These are phyloP conservation scores for Leptographium procerum DNA, from an alignment of 2,329 filamentous ascomycete genomes.

Conservation along the genomic window DNA sequence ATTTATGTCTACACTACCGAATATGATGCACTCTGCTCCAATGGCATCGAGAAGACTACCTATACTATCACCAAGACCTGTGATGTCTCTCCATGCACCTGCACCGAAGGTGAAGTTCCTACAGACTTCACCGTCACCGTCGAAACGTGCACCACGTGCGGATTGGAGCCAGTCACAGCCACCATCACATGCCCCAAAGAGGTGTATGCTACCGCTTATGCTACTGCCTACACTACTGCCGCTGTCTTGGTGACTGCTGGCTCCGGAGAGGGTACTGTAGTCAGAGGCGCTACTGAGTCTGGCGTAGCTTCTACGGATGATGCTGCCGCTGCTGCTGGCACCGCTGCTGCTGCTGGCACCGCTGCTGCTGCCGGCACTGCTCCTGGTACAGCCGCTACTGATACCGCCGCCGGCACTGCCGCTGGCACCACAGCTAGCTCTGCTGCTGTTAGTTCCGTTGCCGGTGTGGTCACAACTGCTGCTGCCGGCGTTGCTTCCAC, in stretches of 20 bases:
- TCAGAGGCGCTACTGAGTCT: too few species aligned
- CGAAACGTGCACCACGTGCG: slow-evolving; percentile 9
- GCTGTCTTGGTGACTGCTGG: background rate
- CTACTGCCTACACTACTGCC: background rate
- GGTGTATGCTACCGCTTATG: background rate
- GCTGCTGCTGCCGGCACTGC: background rate
- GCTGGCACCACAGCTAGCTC: too few species aligned
- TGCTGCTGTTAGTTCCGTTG: too few species aligned
- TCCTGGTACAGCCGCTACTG: too few species aligned
- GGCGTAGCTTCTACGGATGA: too few species aligned
- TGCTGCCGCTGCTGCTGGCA: background rate
- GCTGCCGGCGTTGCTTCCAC: background rate
- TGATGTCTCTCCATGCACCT: slow-evolving; percentile 6
- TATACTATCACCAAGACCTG: slow-evolving; percentile 15
- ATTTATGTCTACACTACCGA: slow-evolving; percentile 8
- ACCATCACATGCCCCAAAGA: slow-evolving; percentile 7
- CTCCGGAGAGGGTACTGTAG: background rate
- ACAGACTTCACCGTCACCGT: slow-evolving; percentile 11
- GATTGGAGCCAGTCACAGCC: slow-evolving; percentile 4
- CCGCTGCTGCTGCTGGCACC: background rate
- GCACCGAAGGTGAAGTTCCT: slow-evolving; percentile 4
- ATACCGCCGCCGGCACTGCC: too few species aligned
- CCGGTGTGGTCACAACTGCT: background rate
- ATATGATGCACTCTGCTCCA: slow-evolving; percentile 8
- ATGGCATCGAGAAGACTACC: slow-evolving; percentile 6